Conservation (phyloP, 2,329 filamentous ascomycete species). For the Penicillium fuscoglaucum region DNA sequence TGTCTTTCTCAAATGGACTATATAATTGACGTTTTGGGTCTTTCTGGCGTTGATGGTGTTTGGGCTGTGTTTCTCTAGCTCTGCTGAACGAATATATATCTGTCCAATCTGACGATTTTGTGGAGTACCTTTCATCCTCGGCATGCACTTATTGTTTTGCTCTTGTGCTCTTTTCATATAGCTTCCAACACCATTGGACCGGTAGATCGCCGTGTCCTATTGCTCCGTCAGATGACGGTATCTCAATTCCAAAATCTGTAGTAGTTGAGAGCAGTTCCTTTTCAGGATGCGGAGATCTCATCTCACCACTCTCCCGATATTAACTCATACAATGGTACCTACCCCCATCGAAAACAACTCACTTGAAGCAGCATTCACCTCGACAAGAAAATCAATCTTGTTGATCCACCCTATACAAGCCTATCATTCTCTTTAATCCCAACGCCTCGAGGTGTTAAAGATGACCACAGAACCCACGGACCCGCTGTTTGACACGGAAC, state of each 20-base stretch:
- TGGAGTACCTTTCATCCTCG: not conserved
- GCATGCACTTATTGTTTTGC: not conserved
- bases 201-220: not conserved
- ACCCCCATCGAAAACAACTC: not conserved
- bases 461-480: too few species aligned
- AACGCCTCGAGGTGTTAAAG: too few species aligned
- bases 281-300: not conserved
- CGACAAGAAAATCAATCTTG: not conserved
- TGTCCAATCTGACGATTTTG: not conserved
- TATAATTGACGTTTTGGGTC: not conserved
- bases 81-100: not conserved
- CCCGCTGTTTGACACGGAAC: too few species aligned
- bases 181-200: not conserved
- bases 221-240: not conserved
- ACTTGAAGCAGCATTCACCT: not conserved
- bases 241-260: not conserved
- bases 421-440: too few species aligned
- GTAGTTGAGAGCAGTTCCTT: not conserved
- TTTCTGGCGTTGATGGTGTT: slow-evolving; percentile 7
- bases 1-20: slow-evolving; percentile 1
- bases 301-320: not conserved
- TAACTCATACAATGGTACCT: not conserved
- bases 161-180: too few species aligned
- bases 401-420: not conserved
- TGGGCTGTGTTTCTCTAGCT: not conserved